Base-by-base conservation (phyloP, 2,329 filamentous ascomycete species). In the Neocatenulostroma microsporum region DNA sequence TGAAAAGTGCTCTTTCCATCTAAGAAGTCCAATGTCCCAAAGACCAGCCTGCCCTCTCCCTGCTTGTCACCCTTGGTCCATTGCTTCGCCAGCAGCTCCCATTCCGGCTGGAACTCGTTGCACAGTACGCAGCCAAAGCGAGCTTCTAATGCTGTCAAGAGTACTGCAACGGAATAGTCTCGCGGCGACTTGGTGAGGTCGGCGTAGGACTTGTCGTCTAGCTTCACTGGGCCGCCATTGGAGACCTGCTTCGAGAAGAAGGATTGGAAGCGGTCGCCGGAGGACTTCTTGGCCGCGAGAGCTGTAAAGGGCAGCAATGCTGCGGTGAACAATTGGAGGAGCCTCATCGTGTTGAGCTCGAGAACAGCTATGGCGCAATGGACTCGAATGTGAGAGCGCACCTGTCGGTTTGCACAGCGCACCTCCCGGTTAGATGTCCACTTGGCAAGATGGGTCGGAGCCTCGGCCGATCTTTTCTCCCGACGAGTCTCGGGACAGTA, bases 21-120 rank as follows among this genome's bases (percentile, higher is more conserved):
- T 26, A 72, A 62, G 58, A 98, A 98, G 62, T 98, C 91, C 52
- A 98, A 66, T 5, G 84, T 89, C 17, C 76, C 81, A 63, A 89
- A 93, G 29, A 96, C 61, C 46, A 94, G 54, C 44, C 81, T 74
- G 19, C 79, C 82, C 48, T 84, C 73, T 36, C 72, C 81, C 41
- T 76, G 68, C 67, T 82, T 85, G 62, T 94, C 84, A 6, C 84
- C 87, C 61, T 83, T 86, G 44, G 72, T 72, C 91, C 91, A 98
- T 64, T 84, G 91, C 62, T 78, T 84, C 36, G 76, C 77, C 37
- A 98, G 66, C 36, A 96, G 63, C 37, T 93, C 84, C 83, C 87
- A 98, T 64, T 98, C 91, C 2, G 88, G 82, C 61, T 94, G 84
- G 62, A 98, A 94, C 36, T 94, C 85, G 35, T 78, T 75, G 62